Evolutionary conservation across 148 eudicot species (phyloP), one percentile per base, ranked within the genome.

Genomic region (Camellia lanceoleosa): DNA sequence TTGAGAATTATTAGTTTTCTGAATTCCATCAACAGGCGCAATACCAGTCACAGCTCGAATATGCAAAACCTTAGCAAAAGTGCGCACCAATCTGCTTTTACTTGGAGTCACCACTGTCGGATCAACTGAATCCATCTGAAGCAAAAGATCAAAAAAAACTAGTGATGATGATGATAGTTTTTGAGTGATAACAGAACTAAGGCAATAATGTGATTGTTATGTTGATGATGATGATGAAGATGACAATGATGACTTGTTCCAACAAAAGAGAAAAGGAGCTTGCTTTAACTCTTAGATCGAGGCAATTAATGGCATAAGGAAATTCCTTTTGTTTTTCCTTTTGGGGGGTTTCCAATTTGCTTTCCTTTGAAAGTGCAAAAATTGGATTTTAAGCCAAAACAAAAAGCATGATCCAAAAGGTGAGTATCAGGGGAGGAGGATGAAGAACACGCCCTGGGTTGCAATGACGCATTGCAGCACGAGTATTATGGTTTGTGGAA

Each of bases 11-110:
- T 85, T 92, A 2, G 81, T 20, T 46, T 89, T 93, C 62, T 86
- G 87, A 38, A 83, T 55, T 20, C 87, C 90, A 74, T 89, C 91
- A 3, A 84, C 83, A 5, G 89, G 88, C 4, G 92, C 68, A 56
- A 90, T 51, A 67, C 91, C 94, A 3, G 89, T 83, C 41, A 81
- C 81, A 51, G 91, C 84, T 64, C 90, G 91, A 62, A 85, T 86
- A 80, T 89, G 86, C 65, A 90, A 79, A 62, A 95, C 96, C 87
- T 91, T 95, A 4, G 94, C 90, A 66, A 93, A 76, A 8, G 90
- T 87, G 3, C 97, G 90, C 2, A 93, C 93, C 77, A 93, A 85
- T 73, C 94, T 83, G 81, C 90, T 88, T 89, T 88, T 95, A 75
- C 74, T 87, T 51, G 95, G 87, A 71, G 94, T 87, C 13, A 83